phyloP scores from a whole-genome alignment of 2,329 filamentous ascomycete species.

The Colletotrichum falcatum region DNA sequence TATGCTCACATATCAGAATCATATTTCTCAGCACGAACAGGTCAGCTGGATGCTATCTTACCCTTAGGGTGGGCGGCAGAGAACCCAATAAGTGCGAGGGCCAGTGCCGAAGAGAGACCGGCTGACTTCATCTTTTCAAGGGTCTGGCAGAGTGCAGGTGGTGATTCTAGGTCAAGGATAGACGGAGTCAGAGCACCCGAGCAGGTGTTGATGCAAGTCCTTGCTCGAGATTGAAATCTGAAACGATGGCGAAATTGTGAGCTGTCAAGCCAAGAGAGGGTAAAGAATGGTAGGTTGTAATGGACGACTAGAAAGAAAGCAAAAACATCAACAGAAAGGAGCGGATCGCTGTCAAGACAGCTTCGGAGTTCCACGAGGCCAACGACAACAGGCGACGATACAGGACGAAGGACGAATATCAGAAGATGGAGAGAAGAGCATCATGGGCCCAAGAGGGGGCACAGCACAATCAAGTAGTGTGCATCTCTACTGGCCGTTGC shows the following conservation, averaged over 20 bases:
- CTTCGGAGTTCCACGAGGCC: constrained; percentile 16
- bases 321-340: constrained; percentile 42
- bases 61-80: constrained; percentile 34
- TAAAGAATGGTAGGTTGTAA: constrained; percentile 39
- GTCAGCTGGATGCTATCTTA: not conserved
- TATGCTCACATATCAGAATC: constrained; percentile 5
- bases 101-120: constrained; percentile 4
- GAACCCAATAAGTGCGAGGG: constrained; percentile 24
- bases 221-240: not conserved
- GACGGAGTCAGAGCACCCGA: not conserved
- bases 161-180: not conserved
- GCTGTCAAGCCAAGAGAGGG: constrained; percentile 29
- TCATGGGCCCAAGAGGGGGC: not conserved
- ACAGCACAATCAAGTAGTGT: constrained; percentile 20
- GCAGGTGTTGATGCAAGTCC: not conserved
- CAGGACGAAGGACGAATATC: constrained; percentile 24
- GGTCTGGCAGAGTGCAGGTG: not conserved
- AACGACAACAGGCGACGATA: constrained; percentile 36
- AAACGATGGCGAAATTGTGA: constrained; percentile 21
- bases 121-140: constrained; percentile 26
- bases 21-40: not conserved
- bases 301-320: constrained; percentile 42
- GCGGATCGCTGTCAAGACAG: constrained; percentile 39
- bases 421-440: constrained; percentile 9
- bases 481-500: constrained; percentile 32